Evolutionary conservation across 1,284 basidiomycete genomes (phyloP).

Genomic region (Rhodotorula mucilaginosa): DNA sequence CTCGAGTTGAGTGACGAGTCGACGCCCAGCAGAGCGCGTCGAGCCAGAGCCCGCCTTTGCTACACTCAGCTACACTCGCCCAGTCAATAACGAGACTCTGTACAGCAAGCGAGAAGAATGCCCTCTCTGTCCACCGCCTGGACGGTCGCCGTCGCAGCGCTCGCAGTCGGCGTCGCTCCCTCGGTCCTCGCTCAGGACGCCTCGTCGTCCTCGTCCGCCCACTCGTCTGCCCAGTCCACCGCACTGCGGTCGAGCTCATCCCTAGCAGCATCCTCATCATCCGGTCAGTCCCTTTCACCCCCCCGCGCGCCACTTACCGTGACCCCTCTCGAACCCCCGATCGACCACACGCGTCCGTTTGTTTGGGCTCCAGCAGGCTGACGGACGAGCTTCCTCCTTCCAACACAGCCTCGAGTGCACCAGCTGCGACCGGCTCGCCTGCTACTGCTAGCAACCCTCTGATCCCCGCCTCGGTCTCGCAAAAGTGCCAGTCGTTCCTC

Average conservation of each 20-base stretch:
- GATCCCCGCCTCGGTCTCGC: slow-evolving; percentile 64
- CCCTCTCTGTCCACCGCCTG: background rate
- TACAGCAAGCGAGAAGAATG: background rate
- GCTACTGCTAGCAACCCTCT: slow-evolving; percentile 52
- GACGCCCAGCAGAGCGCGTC: background rate
- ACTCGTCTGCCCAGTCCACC: background rate
- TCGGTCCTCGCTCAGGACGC: slow-evolving; percentile 1
- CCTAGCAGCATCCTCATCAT: background rate
- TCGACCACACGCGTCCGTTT: too few relatives aligned
- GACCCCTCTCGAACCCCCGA: too few relatives aligned
- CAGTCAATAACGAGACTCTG: background rate
- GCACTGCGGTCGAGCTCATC: background rate
- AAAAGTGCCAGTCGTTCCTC: slow-evolving; percentile 63
- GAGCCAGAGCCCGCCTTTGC: background rate
- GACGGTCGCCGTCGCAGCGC: slow-evolving; percentile 7
- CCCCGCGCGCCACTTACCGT: too few relatives aligned
- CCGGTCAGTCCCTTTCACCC: too few relatives aligned
- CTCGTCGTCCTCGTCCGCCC: background rate
- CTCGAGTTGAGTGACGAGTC: background rate
- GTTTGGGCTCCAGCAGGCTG: background rate
- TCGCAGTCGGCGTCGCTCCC: background rate
- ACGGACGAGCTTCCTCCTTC: background rate
- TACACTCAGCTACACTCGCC: background rate
- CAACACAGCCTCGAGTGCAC: background rate
- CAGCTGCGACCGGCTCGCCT: background rate